A percentile compares a stretch with the other conserved stretches of the same genome.
Evolutionary conservation across 1,284 basidiomycete species (phyloP).

Genomic region (Puccinia brachypodii): DNA sequence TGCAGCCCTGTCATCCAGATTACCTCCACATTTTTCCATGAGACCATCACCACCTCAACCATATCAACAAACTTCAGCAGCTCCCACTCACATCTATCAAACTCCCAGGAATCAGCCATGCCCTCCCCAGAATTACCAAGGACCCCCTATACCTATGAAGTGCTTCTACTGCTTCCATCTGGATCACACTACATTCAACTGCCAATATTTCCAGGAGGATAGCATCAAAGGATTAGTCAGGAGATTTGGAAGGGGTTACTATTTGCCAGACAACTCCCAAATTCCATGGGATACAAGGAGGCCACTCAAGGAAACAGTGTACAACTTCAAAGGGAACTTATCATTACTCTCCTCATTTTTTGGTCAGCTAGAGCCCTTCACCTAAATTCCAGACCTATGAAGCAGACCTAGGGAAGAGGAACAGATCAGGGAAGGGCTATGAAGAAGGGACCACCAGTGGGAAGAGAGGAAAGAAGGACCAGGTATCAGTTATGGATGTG

Average conservation of each 20-base stretch:
- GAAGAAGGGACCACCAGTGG: not conserved
- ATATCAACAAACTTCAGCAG: not conserved
- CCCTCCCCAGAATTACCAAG: too few relatives aligned
- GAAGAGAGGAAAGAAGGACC: not conserved
- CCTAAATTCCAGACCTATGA: too few relatives aligned
- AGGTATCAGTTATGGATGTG: not conserved
- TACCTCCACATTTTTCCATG: not conserved
- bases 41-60: not conserved
- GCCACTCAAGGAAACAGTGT: not conserved
- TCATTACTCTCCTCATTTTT: not conserved
- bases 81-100: too few relatives aligned
- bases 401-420: not conserved
- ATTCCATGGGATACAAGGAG: not conserved
- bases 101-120: too few relatives aligned
- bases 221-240: not conserved
- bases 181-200: not conserved
- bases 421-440: not conserved
- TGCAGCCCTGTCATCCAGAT: not conserved
- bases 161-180: not conserved
- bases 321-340: not conserved
- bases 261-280: not conserved
- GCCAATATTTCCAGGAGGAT: not conserved
- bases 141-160: too few relatives aligned
- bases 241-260: not conserved
- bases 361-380: slow-evolving; percentile 8